Evolutionary conservation across 2,329 filamentous ascomycete species (phyloP), one percentile per base, ranked within the genome.

Genomic region (Beauveria sp.): DNA sequence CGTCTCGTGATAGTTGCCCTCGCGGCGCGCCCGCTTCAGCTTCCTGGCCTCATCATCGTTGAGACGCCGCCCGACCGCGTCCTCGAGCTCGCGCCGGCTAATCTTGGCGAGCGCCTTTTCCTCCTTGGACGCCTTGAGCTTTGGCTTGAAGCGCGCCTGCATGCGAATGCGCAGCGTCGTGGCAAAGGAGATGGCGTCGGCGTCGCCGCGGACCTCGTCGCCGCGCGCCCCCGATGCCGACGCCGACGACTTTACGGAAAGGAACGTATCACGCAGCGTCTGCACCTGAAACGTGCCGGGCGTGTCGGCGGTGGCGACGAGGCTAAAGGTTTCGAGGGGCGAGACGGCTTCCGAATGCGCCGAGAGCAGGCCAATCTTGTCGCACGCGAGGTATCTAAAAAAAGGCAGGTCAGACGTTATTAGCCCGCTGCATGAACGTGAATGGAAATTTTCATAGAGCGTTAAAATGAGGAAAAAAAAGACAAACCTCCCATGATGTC

Each of bases 121-220:
- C 71, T 93, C 91, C 76, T 93, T 96, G 0, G 82, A 84, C 10
- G 88, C 88, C 74, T 88, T 90, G 51, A 95, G 75, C 65, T 84
- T 83, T 9, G 93, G 93, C 79, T 97, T 97, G 79, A 96, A 98
- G 56, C 90, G 83, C 24, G 93, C 91, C 77, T 98, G 93, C 93
- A 98, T 97, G 60, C 93, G 88, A 68, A 98, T 84, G 55, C 91
- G 83, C 64, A 96, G 73, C 7, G 87, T 88, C 10, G 90, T 91
- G 67, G 83, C 83, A 69, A 89, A 90, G 5, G 80, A 83, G 56
- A 87, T 84, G 9, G 78, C 76, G 16, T 87, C 84, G 8, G 85
- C 88, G 72, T 96, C 91, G 54, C 91, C 92, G 38, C 91, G 85
- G 14, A 96, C 79, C 67, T 93, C 88, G 0, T 85, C 81, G 1